Percentiles rank a stretch among this genome's conserved stretches.
phyloP scores from a whole-genome alignment of 208 protist species.

The Trypanosoma scelopori region DNA sequence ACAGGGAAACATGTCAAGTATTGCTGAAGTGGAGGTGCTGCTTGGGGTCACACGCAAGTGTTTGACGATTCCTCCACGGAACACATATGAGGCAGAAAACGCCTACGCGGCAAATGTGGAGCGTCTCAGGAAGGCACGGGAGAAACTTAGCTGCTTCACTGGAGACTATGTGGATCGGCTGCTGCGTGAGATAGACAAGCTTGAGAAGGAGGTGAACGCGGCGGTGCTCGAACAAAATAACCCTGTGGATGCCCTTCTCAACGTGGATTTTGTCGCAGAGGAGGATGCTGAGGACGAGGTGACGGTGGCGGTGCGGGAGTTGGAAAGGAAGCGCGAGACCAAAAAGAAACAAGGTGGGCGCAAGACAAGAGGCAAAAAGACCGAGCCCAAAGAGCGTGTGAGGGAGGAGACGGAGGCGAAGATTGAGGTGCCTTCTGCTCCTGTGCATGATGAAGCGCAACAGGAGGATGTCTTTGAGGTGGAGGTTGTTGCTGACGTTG shows the following conservation, averaged over 20 bases:
- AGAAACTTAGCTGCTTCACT: slow-evolving; percentile 38
- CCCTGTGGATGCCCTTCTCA: slow-evolving; percentile 29
- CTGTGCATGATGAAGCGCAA: not conserved
- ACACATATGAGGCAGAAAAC: slow-evolving; percentile 62
- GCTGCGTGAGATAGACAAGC: slow-evolving; percentile 23
- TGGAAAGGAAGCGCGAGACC: slow-evolving; percentile 30
- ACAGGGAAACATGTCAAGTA: slow-evolving; percentile 12
- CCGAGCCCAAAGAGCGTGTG: slow-evolving; percentile 24
- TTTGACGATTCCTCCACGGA: slow-evolving; percentile 49
- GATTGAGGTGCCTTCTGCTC: not conserved
- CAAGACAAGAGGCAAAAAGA: slow-evolving; percentile 31
- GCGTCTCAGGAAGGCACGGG: slow-evolving; percentile 33
- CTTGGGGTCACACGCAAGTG: slow-evolving; percentile 44
- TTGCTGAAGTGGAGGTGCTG: slow-evolving; percentile 40
- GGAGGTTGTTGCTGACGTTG: slow-evolving; percentile 18
- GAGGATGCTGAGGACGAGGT: slow-evolving; percentile 35
- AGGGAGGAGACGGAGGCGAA: slow-evolving; percentile 9
- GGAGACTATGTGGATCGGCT: slow-evolving; percentile 58
- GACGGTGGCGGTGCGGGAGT: slow-evolving; percentile 9
- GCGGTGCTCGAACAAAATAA: slow-evolving; percentile 3
- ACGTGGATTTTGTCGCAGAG: slow-evolving; percentile 26
- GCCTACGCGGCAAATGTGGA: slow-evolving; percentile 40
- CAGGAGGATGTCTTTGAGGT: too few relatives aligned
- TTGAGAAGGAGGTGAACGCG: slow-evolving; percentile 32
- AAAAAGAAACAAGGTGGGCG: slow-evolving; percentile 30